These are phyloP conservation scores for Spergularia bocconei DNA, from an alignment of 148 eudicot genomes.

Conservation along the genomic window DNA sequence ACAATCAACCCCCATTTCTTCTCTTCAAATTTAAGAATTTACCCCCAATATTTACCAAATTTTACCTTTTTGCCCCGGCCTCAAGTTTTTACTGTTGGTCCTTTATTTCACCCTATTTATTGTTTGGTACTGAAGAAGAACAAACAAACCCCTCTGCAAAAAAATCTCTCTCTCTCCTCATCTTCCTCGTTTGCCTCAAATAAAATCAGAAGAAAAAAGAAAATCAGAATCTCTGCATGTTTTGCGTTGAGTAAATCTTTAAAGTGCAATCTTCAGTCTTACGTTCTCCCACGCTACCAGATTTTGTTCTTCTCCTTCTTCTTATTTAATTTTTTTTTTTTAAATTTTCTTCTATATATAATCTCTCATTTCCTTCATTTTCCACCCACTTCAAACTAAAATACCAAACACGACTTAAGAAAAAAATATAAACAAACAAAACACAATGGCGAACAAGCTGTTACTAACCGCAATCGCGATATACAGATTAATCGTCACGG, in stretches of 20 bases:
- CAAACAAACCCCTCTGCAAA: slow-evolving; percentile 19
- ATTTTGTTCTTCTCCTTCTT: neutral
- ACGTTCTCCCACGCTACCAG: slow-evolving; percentile 23
- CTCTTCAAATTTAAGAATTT: neutral
- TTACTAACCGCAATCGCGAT: slow-evolving; percentile 43
- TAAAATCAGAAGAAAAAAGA: slow-evolving; percentile 19
- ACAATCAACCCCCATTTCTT: neutral
- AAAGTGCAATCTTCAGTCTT: slow-evolving; percentile 23
- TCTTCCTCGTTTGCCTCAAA: slow-evolving; percentile 24
- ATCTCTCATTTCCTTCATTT: neutral
- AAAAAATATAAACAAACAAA: no score
- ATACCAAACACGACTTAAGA: no score
- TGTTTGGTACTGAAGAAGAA: neutral
- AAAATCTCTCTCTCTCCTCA: slow-evolving; percentile 19
- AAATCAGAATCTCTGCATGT: slow-evolving; percentile 30
- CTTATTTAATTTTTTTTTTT: neutral
- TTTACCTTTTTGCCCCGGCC: neutral
- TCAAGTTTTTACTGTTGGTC: neutral
- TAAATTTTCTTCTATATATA: slow-evolving; percentile 23
- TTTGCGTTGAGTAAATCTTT: slow-evolving; percentile 23
- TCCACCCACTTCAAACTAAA: neutral
- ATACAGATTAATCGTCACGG: slow-evolving; percentile 50
- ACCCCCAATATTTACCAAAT: neutral
- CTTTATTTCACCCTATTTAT: neutral
- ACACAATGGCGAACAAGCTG: slow-evolving; percentile 45